phyloP scores from a whole-genome alignment of 345 rosid genomes.

The Gossypium rotundifolium region DNA sequence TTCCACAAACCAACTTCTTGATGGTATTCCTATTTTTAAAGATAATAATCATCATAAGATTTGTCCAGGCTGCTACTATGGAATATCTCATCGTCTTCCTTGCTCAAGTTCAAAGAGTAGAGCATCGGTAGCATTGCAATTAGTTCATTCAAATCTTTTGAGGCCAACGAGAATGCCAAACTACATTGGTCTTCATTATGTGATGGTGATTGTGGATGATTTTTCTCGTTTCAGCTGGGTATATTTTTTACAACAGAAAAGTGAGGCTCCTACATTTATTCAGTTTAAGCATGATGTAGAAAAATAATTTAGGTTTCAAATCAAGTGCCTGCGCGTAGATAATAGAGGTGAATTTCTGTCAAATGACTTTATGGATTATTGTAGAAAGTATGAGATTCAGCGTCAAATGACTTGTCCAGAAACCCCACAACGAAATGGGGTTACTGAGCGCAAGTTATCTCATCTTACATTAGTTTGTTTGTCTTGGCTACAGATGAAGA shows the following conservation, averaged over 20 bases:
- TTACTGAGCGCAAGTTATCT: too few relatives aligned
- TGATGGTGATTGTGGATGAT: background rate
- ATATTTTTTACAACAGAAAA: too few relatives aligned
- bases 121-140: background rate
- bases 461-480: too few relatives aligned
- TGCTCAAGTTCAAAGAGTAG: background rate
- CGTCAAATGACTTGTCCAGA: too few relatives aligned
- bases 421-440: too few relatives aligned
- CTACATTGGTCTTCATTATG: background rate
- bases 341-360: background rate
- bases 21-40: background rate
- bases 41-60: background rate
- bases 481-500: too few relatives aligned
- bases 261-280: background rate
- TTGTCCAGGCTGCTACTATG: background rate
- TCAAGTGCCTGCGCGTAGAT: background rate
- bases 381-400: too few relatives aligned
- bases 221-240: too few relatives aligned
- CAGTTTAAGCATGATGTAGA: background rate
- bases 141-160: background rate
- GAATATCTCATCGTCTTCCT: background rate
- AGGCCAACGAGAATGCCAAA: background rate
- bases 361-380: too few relatives aligned
- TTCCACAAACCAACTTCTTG: background rate
- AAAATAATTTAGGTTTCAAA: too few relatives aligned